A percentile compares a stretch with the other conserved stretches of the same genome.
phyloP scores from a whole-genome alignment of 805 yeast species.

The Myxozyma udenii region DNA sequence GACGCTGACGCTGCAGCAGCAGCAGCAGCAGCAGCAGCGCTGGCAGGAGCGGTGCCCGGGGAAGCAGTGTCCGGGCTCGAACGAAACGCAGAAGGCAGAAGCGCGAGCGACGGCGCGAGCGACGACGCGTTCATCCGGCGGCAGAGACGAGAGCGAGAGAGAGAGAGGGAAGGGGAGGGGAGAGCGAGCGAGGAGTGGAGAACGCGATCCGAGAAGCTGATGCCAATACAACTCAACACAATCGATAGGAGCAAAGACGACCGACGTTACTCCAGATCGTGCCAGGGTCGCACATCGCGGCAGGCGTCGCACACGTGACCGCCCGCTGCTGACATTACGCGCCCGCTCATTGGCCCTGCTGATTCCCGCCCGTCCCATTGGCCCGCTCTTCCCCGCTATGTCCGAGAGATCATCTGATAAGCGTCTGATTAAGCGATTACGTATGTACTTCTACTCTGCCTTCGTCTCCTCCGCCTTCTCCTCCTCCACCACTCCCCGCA shows the following conservation, averaged over 20 bases:
- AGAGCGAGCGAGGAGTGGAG: constrained; percentile 9
- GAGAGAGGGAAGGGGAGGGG: constrained; percentile 1
- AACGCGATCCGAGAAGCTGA: not conserved
- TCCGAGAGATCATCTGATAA: not conserved
- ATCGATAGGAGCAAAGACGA: too few relatives aligned
- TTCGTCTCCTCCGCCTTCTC: not conserved
- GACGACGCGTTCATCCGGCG: constrained; percentile 7
- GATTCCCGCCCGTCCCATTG: not conserved
- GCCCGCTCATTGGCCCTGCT: constrained; percentile 14
- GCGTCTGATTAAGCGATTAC: not conserved
- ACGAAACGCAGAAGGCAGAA: not conserved
- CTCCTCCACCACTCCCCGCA: constrained; percentile 3
- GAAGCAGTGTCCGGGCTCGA: too few relatives aligned
- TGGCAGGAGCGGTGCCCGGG: not conserved
- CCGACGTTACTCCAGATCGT: too few relatives aligned
- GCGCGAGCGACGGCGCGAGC: constrained; percentile 3
- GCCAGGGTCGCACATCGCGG: too few relatives aligned
- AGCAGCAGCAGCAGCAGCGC: constrained; percentile 1
- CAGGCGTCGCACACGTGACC: too few relatives aligned
- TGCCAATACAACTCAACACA: too few relatives aligned
- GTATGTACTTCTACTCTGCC: constrained; percentile 3
- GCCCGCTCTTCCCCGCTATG: not conserved
- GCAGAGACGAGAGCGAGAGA: constrained; percentile 2
- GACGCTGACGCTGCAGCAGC: not conserved
- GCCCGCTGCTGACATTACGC: constrained; percentile 12